These are phyloP conservation scores for Lactifluus volemus DNA, from an alignment of 768 basidiomycete genomes.

Conservation along the genomic window DNA sequence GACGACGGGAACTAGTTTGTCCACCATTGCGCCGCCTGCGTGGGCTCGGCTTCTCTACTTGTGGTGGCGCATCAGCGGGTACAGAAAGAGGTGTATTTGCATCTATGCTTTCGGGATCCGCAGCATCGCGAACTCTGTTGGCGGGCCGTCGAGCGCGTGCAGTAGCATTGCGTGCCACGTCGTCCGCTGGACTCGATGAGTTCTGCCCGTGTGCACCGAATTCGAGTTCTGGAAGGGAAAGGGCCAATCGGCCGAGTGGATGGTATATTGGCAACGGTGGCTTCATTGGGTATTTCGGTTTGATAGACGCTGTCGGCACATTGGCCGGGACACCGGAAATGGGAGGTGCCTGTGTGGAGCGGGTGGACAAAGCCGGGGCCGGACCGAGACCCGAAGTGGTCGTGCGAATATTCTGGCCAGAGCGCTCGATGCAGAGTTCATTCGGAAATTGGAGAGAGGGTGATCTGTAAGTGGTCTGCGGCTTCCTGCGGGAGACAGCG, in stretches of 20 bases:
- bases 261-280: constrained; percentile 19
- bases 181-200: constrained; percentile 2
- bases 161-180: constrained; percentile 2
- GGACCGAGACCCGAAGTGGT: constrained; percentile 8
- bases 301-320: not conserved
- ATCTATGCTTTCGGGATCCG: constrained; percentile 5
- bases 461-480: constrained; percentile 18
- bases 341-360: constrained; percentile 7
- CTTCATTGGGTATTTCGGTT: constrained; percentile 12
- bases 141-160: constrained; percentile 17
- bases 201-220: not conserved
- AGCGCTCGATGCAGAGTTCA: constrained; percentile 18
- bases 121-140: constrained; percentile 13
- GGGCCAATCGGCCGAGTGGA: constrained; percentile 18
- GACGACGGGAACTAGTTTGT: constrained; percentile 15
- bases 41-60: constrained; percentile 18
- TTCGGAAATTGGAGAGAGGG: constrained; percentile 16
- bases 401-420: constrained; percentile 6
- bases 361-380: not conserved
- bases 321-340: not conserved
- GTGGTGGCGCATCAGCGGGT: not conserved
- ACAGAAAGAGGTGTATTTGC: constrained; percentile 5
- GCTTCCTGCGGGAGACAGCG: constrained; percentile 16
- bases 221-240: constrained; percentile 18
- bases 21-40: constrained; percentile 16